Conservation (phyloP, 352 stramenopile genomes). For the Peronosclerospora sorghi region DNA sequence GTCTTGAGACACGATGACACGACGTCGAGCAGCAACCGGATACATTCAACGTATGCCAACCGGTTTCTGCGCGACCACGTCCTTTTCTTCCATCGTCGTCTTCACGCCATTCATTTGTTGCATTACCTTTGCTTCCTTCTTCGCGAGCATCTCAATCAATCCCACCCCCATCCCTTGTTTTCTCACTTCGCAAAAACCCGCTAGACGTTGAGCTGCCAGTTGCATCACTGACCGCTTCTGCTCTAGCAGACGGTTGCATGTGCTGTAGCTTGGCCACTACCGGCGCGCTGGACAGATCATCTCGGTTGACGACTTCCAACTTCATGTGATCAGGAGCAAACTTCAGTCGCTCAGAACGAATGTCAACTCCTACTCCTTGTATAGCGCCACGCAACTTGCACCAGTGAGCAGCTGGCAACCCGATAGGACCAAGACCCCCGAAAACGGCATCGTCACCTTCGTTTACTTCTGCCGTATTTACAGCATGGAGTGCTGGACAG, state of each 20-base stretch:
- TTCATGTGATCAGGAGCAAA: too few species aligned
- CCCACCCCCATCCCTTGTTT: constrained; percentile 61
- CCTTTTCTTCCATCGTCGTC: constrained; percentile 22
- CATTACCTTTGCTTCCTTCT: constrained; percentile 58
- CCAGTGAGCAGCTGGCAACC: neutral
- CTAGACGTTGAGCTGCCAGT: too few species aligned
- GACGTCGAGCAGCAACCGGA: constrained; percentile 52
- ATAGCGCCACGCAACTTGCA: constrained; percentile 47
- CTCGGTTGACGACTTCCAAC: too few species aligned
- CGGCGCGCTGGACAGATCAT: too few species aligned
- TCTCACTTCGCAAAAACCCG: too few species aligned
- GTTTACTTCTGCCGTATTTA: constrained; percentile 41
- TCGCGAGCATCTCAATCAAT: constrained; percentile 60
- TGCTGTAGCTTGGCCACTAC: too few species aligned
- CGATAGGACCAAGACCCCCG: constrained; percentile 37
- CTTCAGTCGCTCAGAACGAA: too few species aligned
- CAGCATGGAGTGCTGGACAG: constrained; percentile 42
- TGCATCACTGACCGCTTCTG: neutral
- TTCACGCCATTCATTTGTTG: constrained; percentile 32
- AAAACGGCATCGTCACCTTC: constrained; percentile 41
- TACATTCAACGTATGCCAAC: constrained; percentile 66
- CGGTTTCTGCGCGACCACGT: constrained; percentile 43
- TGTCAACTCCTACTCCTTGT: constrained; percentile 49
- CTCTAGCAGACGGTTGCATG: neutral
- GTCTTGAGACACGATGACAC: constrained; percentile 57